Base-by-base conservation (phyloP, 139 green algal genomes). In the Chlamydomonas sphaeroides region DNA sequence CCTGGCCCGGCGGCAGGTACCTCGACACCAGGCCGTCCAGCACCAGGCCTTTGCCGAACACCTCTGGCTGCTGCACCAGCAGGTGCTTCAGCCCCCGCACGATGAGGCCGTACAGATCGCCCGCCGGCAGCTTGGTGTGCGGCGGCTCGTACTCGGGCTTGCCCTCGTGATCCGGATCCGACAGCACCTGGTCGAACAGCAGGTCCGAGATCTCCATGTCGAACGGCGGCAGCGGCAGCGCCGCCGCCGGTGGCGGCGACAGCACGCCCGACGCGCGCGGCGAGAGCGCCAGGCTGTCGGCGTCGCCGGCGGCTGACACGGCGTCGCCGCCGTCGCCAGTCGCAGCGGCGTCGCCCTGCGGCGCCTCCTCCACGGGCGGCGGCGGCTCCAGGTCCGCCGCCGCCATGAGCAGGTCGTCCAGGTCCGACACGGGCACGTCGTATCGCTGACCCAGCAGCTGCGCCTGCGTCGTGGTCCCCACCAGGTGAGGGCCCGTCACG, bases 351-450 rank as follows among this genome's bases (percentile, higher is more conserved):
- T 57, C 69, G 15, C 33, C 8, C 14, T 10, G 32, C 69, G 32
- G 18, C 23, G 21, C 17, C n/a, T 15, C 30, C 30, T 61, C 74
- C 3, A 39, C 3, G 17, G 41, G 32, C 41, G 74, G 41, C 38
- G 85, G 78, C 32, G 76, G 53, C 59, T 90, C 78, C 51, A 90
- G 65, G 53, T 90, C 86, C 20, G 79, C 86, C 1, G 86, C 78
- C 59, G 89, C 77, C 75, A 86, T 59, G 49, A 96, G 45, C 51
- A 94, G 80, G 8, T 87, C 76, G 62, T 93, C 87, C 33, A 95
- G 48, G 3, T 68, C 85, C 17, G 74, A 78, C 20, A 76, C 66
- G 17, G 84, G 85, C 48, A 94, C 41, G 39, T 66, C 75, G 73
- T 96, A 95, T 20, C 90, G 88, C 36, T 87, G 62, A 14, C 68